Base-by-base conservation (phyloP, 2,329 filamentous ascomycete genomes). In the Aspergillus pseudotamarii region DNA sequence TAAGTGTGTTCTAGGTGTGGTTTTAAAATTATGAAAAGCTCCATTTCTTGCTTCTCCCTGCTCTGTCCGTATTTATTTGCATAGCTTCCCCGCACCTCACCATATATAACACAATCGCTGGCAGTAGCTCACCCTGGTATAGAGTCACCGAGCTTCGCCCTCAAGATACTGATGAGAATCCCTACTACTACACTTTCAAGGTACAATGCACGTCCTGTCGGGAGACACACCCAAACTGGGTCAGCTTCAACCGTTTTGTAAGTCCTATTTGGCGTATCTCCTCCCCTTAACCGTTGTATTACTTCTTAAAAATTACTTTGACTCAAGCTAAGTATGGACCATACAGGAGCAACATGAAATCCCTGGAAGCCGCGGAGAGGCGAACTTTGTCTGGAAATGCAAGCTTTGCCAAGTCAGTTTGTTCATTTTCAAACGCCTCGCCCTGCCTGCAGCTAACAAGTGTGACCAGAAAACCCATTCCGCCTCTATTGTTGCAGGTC, bases 301-400 rank as follows among this genome's bases (percentile, higher is more conserved):
- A n/a, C 3, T 41, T n/a, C 19, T 8, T 48, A 16, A 21, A 28
- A 32, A 9, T 5, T 9, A 34, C 6, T 34, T 32, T 19, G 51
- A 21, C 30, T 6, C 11, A 14, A 66, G 14, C 61, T 43, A 28
- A n/a, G 1, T 61, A 8, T 32, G 32, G 30, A 68, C 21, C 16
- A 56, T 61, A 19, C 66, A 97, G 93, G 94, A 98, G 76, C 86
- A 84, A 73, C 94, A 96, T 75, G 93, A 97, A 68, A 89, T 97
- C 78, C 95, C 92, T 67, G 94, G 94, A 41, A 97, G 94, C 78
- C 88, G 93, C 73, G 95, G 95, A 68, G 94, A 98, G 79, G 95
- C 95, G 65, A 98, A 98, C 79, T 99, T 99, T 79, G 95, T 99
- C n/a, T 99, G 95, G 94, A 94, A 89, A 78, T 99, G 95, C 86